Percentiles rank a stretch among this genome's conserved stretches.
Conservation (phyloP, 129 eudicot species). For the Saussurea involucrata region DNA sequence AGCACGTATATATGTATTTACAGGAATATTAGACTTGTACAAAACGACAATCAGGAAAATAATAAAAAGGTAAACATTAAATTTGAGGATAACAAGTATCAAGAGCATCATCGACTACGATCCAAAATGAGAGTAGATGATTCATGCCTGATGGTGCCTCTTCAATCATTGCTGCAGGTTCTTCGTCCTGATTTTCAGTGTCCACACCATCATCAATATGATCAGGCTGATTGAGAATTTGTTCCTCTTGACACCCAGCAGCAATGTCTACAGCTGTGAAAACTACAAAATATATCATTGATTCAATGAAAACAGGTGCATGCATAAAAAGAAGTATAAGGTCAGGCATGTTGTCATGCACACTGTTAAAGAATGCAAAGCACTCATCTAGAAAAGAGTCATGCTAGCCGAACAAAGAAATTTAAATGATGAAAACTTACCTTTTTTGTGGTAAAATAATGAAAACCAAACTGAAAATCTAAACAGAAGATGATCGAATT, state of each 20-base stretch:
- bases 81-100: neutral
- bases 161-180: constrained; percentile 59
- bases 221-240: constrained; percentile 35
- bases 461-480: neutral
- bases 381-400: neutral
- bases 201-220: constrained; percentile 49
- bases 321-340: neutral
- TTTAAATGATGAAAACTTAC: neutral
- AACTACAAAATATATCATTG: neutral
- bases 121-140: neutral
- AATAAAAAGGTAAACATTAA: neutral
- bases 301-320: neutral
- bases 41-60: neutral
- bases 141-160: constrained; percentile 38
- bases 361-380: neutral
- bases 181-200: constrained; percentile 58
- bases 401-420: neutral
- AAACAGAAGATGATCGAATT: neutral
- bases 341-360: neutral
- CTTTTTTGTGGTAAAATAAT: neutral
- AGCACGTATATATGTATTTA: neutral
- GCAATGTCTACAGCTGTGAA: constrained; percentile 30
- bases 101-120: neutral
- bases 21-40: neutral
- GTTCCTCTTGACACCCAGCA: constrained; percentile 45